Evolutionary conservation across 83 land plant genomes (phyloP).

Genomic region (Isoetes engelmannii): DNA sequence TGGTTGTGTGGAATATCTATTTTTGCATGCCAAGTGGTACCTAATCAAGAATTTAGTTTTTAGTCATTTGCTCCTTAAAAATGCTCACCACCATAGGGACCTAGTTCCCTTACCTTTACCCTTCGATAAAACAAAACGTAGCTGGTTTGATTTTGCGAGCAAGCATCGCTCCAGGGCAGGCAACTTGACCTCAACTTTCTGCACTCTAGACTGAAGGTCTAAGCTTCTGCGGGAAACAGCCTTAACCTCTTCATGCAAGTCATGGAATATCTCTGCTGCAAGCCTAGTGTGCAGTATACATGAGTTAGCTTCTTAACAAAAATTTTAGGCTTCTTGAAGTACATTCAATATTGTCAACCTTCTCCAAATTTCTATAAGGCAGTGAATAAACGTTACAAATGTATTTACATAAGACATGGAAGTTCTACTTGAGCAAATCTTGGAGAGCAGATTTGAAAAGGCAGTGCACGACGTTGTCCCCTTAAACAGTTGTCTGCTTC

Average conservation of each 20-base stretch:
- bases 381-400: no score
- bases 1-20: background rate
- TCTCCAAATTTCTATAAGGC: no score
- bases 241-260: slow-evolving; percentile 1
- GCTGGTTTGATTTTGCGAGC: background rate
- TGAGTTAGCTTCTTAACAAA: no score
- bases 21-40: background rate
- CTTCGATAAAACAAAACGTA: background rate
- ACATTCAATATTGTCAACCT: no score
- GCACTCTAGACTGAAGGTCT: background rate
- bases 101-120: background rate
- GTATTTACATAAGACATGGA: no score
- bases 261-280: slow-evolving; percentile 10
- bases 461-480: no score
- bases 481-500: no score
- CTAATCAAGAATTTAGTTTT: background rate
- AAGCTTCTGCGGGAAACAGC: background rate
- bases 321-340: no score
- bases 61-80: background rate
- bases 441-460: no score
- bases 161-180: background rate
- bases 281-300: background rate
- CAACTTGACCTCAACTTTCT: background rate
- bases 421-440: no score
- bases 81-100: background rate